phyloP scores from a whole-genome alignment of 176 grass and related monocot species.

The Saccharum spontaneum region DNA sequence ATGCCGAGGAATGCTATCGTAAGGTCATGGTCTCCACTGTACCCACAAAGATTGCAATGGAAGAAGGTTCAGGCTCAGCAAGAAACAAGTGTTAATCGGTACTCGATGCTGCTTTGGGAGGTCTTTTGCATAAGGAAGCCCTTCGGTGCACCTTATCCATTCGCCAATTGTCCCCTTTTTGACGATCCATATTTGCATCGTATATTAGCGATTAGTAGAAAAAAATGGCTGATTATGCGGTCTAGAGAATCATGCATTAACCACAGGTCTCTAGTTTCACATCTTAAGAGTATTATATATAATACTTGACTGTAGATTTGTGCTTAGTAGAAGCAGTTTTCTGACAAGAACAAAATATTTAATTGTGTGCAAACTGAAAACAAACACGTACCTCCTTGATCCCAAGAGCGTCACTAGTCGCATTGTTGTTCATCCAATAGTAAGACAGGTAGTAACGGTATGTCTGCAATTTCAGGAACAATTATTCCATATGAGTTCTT shows the following conservation, averaged over 20 bases:
- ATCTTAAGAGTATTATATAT: no score
- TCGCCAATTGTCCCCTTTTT: conserved; percentile 45
- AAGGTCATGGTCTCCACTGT: conserved; percentile 55
- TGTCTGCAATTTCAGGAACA: background rate
- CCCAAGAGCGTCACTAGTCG: conserved; percentile 35
- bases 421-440: conserved; percentile 48
- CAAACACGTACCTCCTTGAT: conserved; percentile 39
- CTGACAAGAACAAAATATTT: no score
- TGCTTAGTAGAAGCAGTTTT: no score
- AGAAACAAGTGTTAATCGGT: background rate
- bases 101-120: conserved; percentile 39
- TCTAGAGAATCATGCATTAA: no score
- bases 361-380: no score
- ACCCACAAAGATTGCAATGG: background rate
- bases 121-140: conserved; percentile 7
- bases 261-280: no score
- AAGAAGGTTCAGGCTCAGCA: background rate
- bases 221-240: no score
- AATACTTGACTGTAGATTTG: no score
- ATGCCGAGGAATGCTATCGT: conserved; percentile 32
- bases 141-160: conserved; percentile 41
- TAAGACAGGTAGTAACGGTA: conserved; percentile 39
- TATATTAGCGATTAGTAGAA: no score
- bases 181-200: no score
- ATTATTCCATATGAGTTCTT: no score